Conservation (phyloP, 192 early-diverging fungal genomes). For the Phycomyces blakesleeanus region DNA sequence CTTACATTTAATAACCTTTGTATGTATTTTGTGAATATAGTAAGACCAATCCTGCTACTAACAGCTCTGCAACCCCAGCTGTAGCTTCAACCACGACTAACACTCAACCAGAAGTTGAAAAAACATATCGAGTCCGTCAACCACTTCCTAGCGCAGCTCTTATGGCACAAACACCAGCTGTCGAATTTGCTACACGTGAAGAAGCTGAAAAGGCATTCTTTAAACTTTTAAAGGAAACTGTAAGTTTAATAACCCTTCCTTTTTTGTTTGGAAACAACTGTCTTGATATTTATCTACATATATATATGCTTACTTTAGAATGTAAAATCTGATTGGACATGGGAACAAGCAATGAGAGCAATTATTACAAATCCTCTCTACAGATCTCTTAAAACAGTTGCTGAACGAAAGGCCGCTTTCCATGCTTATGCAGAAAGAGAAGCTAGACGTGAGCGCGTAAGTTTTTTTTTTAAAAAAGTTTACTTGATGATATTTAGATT, state of each 20-base stretch:
- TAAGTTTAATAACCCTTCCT: too few species aligned
- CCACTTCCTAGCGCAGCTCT: slow-evolving; percentile 12
- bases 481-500: neutral
- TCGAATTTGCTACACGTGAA: slow-evolving; percentile 72
- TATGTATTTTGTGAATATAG: neutral
- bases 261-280: too few species aligned
- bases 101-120: slow-evolving; percentile 17
- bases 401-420: slow-evolving; percentile 83
- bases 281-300: too few species aligned
- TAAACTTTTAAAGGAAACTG: slow-evolving; percentile 66
- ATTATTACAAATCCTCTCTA: slow-evolving; percentile 84
- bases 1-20: neutral
- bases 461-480: slow-evolving; percentile 21
- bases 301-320: slow-evolving; percentile 47
- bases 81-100: neutral
- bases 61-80: neutral
- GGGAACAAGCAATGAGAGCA: slow-evolving; percentile 88
- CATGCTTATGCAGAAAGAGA: slow-evolving; percentile 63
- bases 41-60: neutral
- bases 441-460: slow-evolving; percentile 54
- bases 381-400: slow-evolving; percentile 70
- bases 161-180: slow-evolving; percentile 21
- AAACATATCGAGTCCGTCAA: slow-evolving; percentile 9
- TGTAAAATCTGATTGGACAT: slow-evolving; percentile 80
- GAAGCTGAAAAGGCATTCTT: slow-evolving; percentile 81